These are phyloP conservation scores for Saccharomycopsis javanensis DNA, from an alignment of 805 yeast genomes.

Conservation along the genomic window DNA sequence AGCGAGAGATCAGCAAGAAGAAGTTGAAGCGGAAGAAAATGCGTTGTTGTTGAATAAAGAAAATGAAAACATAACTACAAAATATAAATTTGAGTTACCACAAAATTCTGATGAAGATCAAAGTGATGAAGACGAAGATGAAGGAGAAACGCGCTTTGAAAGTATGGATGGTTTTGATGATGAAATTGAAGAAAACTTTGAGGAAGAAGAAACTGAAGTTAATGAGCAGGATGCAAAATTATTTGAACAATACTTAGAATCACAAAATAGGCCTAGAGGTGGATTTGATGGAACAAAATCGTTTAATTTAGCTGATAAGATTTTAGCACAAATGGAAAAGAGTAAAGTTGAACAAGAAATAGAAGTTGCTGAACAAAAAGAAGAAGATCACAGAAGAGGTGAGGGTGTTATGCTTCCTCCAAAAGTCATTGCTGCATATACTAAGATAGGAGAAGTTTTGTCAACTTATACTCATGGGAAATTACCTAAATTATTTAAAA, in stretches of 20 bases:
- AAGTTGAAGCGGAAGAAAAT: constrained; percentile 60
- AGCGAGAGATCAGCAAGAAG: constrained; percentile 91
- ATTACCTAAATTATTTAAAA: constrained; percentile 92
- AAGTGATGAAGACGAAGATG: constrained; percentile 38
- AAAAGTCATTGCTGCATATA: constrained; percentile 90
- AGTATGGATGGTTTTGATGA: constrained; percentile 45
- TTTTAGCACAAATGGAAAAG: constrained; percentile 57
- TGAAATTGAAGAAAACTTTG: constrained; percentile 36
- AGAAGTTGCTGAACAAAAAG: constrained; percentile 19
- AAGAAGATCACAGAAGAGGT: constrained; percentile 32
- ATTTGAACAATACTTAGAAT: constrained; percentile 65
- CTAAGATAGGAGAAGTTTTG: constrained; percentile 79
- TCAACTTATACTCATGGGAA: constrained; percentile 91
- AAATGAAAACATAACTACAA: constrained; percentile 25
- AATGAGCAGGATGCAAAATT: constrained; percentile 77
- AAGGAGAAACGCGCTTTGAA: constrained; percentile 30
- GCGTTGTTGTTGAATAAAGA: constrained; percentile 18
- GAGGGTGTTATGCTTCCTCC: constrained; percentile 89
- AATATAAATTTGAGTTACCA: constrained; percentile 21
- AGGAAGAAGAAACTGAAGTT: constrained; percentile 54
- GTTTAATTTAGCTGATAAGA: constrained; percentile 80
- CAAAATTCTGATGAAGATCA: constrained; percentile 40
- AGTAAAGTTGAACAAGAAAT: constrained; percentile 17
- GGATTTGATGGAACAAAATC: constrained; percentile 31
- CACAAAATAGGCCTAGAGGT: constrained; percentile 23